Evolutionary conservation across 768 basidiomycete species (phyloP).

Genomic region (Fistulinella prunicolor): DNA sequence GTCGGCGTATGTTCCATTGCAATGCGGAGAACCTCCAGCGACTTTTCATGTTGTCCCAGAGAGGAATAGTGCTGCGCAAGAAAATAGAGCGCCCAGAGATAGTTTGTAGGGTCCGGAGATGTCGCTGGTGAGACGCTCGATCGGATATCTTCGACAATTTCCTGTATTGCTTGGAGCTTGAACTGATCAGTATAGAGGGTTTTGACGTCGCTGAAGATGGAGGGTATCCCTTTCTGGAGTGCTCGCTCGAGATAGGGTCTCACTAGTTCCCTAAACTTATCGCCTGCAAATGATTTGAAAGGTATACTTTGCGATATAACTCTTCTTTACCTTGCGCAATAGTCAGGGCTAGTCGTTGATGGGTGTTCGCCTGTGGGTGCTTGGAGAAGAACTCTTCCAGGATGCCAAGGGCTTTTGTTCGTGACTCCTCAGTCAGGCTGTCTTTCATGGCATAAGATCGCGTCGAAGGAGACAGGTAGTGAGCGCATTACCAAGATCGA

Average conservation of each 20-base stretch:
- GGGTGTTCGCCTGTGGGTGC: conserved; percentile 66
- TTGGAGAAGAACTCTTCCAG: conserved; percentile 60
- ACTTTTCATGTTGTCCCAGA: conserved; percentile 42
- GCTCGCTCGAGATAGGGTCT: conserved; percentile 66
- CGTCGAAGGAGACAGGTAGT: not conserved
- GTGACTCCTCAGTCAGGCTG: conserved; percentile 46
- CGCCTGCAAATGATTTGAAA: conserved; percentile 38
- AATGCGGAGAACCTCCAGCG: conserved; percentile 58
- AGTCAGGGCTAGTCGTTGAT: conserved; percentile 69
- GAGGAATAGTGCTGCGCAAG: conserved; percentile 86
- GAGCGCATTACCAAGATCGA: conserved; percentile 56
- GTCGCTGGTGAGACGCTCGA: conserved; percentile 27
- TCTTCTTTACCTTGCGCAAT: conserved; percentile 48
- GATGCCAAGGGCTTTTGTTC: conserved; percentile 49
- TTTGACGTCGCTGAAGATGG: conserved; percentile 90
- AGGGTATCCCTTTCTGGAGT: conserved; percentile 85
- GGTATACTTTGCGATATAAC: not conserved
- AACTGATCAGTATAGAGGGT: conserved; percentile 63
- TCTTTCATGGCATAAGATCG: conserved; percentile 29
- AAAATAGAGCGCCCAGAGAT: conserved; percentile 95
- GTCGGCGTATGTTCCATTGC: conserved; percentile 89
- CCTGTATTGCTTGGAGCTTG: conserved; percentile 69
- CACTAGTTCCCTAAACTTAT: conserved; percentile 63
- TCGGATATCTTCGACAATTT: conserved; percentile 57
- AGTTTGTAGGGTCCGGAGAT: conserved; percentile 61